A percentile compares a stretch with the other conserved stretches of the same genome.
phyloP scores from a whole-genome alignment of 2,329 filamentous ascomycete species.

The Cyanodermella asteris region DNA sequence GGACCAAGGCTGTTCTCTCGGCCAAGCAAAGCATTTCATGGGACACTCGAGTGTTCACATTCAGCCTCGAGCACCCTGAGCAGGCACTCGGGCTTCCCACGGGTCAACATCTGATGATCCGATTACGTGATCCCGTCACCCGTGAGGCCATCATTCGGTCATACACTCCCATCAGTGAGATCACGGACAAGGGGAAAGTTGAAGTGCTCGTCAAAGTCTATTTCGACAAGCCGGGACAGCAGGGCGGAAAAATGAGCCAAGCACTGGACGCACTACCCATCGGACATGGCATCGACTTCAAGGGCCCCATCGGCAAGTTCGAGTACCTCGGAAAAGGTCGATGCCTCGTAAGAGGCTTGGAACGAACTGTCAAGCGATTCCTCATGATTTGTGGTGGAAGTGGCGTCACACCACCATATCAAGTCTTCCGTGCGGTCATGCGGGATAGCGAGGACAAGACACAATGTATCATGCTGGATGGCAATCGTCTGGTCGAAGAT shows the following conservation, averaged over 20 bases:
- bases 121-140: slow-evolving; percentile 48
- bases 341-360: slow-evolving; percentile 36
- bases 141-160: slow-evolving; percentile 56
- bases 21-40: slow-evolving; percentile 47
- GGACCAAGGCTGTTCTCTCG: slow-evolving; percentile 53
- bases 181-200: slow-evolving; percentile 36
- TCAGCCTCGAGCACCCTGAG: slow-evolving; percentile 47
- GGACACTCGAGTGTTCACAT: slow-evolving; percentile 65
- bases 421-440: slow-evolving; percentile 56
- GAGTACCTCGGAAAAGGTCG: slow-evolving; percentile 49
- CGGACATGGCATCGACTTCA: slow-evolving; percentile 59
- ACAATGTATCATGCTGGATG: slow-evolving; percentile 50
- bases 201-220: slow-evolving; percentile 73
- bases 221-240: slow-evolving; percentile 31
- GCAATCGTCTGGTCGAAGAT: slow-evolving; percentile 56
- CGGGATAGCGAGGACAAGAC: slow-evolving; percentile 41
- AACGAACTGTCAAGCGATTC: slow-evolving; percentile 41
- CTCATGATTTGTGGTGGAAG: slow-evolving; percentile 74
- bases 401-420: slow-evolving; percentile 84
- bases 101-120: slow-evolving; percentile 74
- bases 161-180: slow-evolving; percentile 65
- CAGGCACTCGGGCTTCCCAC: slow-evolving; percentile 58
- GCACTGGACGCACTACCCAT: slow-evolving; percentile 52
- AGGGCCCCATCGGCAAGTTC: slow-evolving; percentile 73
- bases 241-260: slow-evolving; percentile 63